Conservation (phyloP, 208 protist genomes). For the Trypanosoma caninum region DNA sequence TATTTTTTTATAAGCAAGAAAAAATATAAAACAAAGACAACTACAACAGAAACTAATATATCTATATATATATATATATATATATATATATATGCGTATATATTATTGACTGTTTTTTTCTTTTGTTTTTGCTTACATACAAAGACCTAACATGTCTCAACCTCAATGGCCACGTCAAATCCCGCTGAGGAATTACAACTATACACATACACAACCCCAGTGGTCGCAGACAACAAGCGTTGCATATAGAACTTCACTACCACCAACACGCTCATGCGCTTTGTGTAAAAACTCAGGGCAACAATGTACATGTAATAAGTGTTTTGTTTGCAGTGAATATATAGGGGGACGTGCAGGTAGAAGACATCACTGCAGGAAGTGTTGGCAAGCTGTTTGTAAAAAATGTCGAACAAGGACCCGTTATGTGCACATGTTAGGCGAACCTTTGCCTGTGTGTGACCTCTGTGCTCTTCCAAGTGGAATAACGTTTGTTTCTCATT, state of each 20-base stretch:
- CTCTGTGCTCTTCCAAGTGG: conserved; percentile 55
- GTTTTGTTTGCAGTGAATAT: conserved; percentile 31
- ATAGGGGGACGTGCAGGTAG: conserved; percentile 23
- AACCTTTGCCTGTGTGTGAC: conserved; percentile 48
- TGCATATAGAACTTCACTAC: conserved; percentile 28
- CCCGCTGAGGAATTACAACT: conserved; percentile 6
- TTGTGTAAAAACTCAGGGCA: conserved; percentile 43
- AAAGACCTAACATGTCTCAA: neutral
- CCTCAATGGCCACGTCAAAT: conserved; percentile 11
- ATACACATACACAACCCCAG: conserved; percentile 24
- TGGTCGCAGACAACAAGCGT: too few species aligned
- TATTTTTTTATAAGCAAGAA: too few species aligned
- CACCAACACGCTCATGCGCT: conserved; percentile 33
- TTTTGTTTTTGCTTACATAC: neutral
- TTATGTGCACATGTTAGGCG: conserved; percentile 50
- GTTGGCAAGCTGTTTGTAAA: conserved; percentile 55
- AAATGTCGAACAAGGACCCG: conserved; percentile 45
- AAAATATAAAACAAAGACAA: too few species aligned
- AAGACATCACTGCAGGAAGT: conserved; percentile 77
- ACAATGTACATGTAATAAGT: conserved; percentile 47
- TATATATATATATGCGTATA: neutral
- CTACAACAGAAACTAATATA: too few species aligned
- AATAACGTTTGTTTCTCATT: conserved; percentile 36
- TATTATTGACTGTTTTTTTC: too few species aligned
- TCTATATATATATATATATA: neutral